Evolutionary conservation across 2,329 filamentous ascomycete species (phyloP).

Genomic region (Claviceps humidiphila): DNA sequence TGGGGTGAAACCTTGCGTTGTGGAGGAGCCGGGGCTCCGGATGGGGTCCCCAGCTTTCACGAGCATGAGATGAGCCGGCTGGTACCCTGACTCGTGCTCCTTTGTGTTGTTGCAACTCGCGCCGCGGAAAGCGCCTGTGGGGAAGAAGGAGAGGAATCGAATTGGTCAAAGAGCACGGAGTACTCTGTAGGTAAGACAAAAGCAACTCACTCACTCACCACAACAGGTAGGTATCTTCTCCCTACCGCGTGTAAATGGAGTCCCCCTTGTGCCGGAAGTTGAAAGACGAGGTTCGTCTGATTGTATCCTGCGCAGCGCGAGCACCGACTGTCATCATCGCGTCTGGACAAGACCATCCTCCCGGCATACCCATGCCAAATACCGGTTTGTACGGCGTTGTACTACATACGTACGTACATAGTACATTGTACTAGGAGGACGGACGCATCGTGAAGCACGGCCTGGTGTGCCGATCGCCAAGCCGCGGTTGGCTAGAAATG

Average conservation of each 20-base stretch:
- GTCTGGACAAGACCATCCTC: too few species aligned
- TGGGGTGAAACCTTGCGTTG: neutral
- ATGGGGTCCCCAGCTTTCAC: slow-evolving; percentile 2
- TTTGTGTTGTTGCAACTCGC: neutral
- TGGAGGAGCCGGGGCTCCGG: slow-evolving; percentile 5
- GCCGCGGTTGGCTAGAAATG: neutral
- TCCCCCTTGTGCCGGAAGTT: too few species aligned
- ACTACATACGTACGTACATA: too few species aligned
- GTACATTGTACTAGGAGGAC: too few species aligned
- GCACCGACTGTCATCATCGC: too few species aligned
- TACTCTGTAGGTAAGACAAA: neutral
- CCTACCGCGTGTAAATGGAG: too few species aligned
- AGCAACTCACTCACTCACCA: neutral
- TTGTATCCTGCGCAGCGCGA: too few species aligned
- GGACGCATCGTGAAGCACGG: neutral
- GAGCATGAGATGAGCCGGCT: neutral
- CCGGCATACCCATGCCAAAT: too few species aligned
- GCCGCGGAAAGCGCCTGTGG: neutral
- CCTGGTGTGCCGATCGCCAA: neutral
- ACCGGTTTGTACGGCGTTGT: too few species aligned
- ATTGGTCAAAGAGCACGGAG: neutral
- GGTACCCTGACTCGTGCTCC: neutral
- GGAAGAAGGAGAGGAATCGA: neutral
- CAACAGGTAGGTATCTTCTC: too few species aligned
- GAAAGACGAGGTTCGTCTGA: too few species aligned